Percentiles rank a stretch among this genome's conserved stretches.
Evolutionary conservation across 257 asterid genomes (phyloP).

Genomic region (Petunia axillaris): DNA sequence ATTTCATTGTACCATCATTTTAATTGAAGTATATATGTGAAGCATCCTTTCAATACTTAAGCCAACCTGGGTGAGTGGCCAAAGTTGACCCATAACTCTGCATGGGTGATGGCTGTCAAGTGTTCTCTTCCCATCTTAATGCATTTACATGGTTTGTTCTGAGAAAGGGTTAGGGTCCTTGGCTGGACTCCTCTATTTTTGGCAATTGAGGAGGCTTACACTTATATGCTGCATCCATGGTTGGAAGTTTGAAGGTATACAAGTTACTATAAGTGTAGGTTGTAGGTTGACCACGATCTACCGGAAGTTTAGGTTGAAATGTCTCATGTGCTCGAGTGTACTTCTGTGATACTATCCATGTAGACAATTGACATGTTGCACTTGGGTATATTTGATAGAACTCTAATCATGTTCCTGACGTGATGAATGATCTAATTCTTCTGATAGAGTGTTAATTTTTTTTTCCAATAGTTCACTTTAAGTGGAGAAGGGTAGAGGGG

Average conservation of each 20-base stretch:
- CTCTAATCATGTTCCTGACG: background rate
- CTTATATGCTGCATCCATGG: background rate
- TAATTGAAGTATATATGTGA: background rate
- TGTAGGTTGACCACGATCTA: slow-evolving; percentile 16
- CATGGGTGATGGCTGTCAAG: slow-evolving; percentile 12
- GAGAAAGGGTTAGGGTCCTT: background rate
- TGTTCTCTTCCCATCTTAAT: slow-evolving; percentile 2
- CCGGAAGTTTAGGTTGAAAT: slow-evolving; percentile 11
- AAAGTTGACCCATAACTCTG: background rate
- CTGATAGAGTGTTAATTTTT: background rate
- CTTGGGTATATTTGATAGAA: slow-evolving; percentile 14
- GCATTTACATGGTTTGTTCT: background rate
- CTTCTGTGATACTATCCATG: background rate
- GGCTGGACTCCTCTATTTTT: slow-evolving; percentile 8
- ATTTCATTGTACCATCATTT: slow-evolving; percentile 1
- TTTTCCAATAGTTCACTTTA: background rate
- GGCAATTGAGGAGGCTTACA: background rate
- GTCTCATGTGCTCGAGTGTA: background rate
- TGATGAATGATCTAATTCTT: background rate
- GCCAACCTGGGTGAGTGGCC: background rate
- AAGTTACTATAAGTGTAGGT: slow-evolving; percentile 9
- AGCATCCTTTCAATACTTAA: background rate
- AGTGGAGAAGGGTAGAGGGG: too few species aligned
- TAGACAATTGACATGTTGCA: background rate
- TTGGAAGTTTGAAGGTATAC: background rate